These are phyloP conservation scores for Tulasnella sp. DNA, from an alignment of 768 basidiomycete genomes.

Conservation along the genomic window DNA sequence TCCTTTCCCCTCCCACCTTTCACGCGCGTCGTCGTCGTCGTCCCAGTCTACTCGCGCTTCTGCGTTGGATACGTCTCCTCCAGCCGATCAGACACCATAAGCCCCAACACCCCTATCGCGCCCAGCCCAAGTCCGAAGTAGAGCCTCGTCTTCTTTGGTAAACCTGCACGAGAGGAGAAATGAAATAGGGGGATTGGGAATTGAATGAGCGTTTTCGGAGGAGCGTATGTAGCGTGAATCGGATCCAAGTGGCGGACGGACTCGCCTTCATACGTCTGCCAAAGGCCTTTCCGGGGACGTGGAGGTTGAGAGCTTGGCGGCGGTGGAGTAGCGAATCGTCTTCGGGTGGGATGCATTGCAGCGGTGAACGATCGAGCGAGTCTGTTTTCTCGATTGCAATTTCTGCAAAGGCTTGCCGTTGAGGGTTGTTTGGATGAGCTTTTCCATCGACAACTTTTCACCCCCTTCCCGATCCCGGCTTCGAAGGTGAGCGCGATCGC, in stretches of 20 bases:
- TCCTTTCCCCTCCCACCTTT: not conserved
- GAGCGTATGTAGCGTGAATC: not conserved
- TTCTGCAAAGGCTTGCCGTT: not conserved
- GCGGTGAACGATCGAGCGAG: too few relatives aligned
- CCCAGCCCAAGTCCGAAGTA: conserved; percentile 9
- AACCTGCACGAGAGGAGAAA: not conserved
- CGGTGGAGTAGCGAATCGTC: not conserved
- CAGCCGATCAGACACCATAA: not conserved
- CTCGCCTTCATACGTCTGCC: conserved; percentile 4
- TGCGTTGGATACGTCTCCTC: conserved; percentile 1
- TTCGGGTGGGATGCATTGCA: not conserved
- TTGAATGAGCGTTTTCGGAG: too few relatives aligned
- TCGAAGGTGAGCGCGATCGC: too few relatives aligned
- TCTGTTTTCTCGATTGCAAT: not conserved
- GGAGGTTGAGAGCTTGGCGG: not conserved
- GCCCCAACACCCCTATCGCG: not conserved
- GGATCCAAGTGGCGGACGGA: not conserved
- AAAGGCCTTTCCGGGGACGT: not conserved
- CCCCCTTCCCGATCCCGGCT: not conserved
- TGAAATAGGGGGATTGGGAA: too few relatives aligned
- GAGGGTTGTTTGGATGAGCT: not conserved
- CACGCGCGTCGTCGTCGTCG: not conserved
- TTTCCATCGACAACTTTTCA: not conserved
- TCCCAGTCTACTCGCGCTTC: not conserved
- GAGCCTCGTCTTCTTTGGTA: conserved; percentile 1